These are phyloP conservation scores for Globisporangium rhizosaccharum DNA, from an alignment of 352 stramenopile genomes.

Conservation along the genomic window DNA sequence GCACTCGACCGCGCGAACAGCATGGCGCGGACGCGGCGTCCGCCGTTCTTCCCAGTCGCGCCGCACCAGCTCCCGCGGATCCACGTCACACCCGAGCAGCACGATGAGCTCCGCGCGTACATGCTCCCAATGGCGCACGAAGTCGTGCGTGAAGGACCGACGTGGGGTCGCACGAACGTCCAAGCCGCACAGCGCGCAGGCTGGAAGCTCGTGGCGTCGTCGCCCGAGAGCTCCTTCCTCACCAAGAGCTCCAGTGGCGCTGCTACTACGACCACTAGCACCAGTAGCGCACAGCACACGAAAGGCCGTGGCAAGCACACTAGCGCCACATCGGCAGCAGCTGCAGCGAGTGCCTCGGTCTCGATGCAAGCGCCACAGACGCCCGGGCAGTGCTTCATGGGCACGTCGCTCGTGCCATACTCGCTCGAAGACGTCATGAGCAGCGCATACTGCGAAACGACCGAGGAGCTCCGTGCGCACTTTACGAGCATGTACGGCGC, in stretches of 20 bases:
- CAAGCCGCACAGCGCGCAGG: constrained; percentile 31
- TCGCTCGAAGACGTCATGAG: constrained; percentile 66
- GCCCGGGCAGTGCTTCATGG: constrained; percentile 54
- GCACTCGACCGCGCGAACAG: not conserved
- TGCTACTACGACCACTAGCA: not conserved
- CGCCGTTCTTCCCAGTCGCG: constrained; percentile 42
- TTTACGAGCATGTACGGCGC: constrained; percentile 42
- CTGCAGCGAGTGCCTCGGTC: not conserved
- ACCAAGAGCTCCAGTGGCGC: constrained; percentile 26
- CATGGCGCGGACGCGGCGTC: not conserved
- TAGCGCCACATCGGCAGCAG: not conserved
- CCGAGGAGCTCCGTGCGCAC: constrained; percentile 35
- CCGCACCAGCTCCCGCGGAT: constrained; percentile 44
- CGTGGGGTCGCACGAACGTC: constrained; percentile 60
- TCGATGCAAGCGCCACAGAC: constrained; percentile 9
- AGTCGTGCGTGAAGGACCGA: constrained; percentile 50
- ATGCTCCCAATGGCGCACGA: constrained; percentile 43
- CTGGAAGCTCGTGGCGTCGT: constrained; percentile 50
- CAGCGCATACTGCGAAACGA: constrained; percentile 57
- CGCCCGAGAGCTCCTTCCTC: constrained; percentile 45
- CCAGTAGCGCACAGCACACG: not conserved
- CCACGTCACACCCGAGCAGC: constrained; percentile 39
- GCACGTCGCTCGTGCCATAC: constrained; percentile 38
- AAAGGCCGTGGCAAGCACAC: too few species aligned
- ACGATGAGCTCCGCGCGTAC: constrained; percentile 59